A percentile compares a stretch with the other conserved stretches of the same genome.
phyloP scores from a whole-genome alignment of 345 rosid genomes.

The Eucalyptus pauciflora region DNA sequence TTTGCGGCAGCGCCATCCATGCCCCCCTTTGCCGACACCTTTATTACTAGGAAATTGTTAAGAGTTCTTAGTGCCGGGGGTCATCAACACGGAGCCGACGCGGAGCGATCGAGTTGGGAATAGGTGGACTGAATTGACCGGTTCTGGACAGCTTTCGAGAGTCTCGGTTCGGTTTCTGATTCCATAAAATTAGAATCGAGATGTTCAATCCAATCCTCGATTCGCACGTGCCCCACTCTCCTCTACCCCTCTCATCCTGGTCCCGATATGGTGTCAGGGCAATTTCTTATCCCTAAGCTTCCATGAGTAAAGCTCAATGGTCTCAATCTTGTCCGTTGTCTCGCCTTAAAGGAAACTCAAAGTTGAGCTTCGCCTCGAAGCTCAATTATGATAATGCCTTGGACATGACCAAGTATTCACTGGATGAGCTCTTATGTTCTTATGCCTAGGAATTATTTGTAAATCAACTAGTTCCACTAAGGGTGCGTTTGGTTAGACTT shows the following conservation, averaged over 20 bases:
- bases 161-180: fast-evolving
- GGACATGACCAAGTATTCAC: background rate
- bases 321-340: background rate
- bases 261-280: background rate
- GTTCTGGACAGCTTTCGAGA: background rate
- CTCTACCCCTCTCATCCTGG: background rate
- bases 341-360: background rate
- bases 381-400: background rate
- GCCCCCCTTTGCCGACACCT: background rate
- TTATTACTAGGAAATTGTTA: background rate
- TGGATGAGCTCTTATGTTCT: too few relatives aligned
- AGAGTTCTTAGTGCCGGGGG: background rate
- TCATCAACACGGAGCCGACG: too few relatives aligned
- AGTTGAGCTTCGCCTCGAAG: background rate
- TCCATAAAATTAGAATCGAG: background rate
- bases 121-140: background rate
- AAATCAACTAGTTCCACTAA: too few relatives aligned
- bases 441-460: too few relatives aligned
- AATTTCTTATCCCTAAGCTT: background rate
- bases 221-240: background rate
- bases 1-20: background rate
- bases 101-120: background rate
- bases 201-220: fast-evolving
- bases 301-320: background rate
- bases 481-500: too few relatives aligned